phyloP scores from a whole-genome alignment of 768 basidiomycete genomes.

The Psilocybe cubensis region DNA sequence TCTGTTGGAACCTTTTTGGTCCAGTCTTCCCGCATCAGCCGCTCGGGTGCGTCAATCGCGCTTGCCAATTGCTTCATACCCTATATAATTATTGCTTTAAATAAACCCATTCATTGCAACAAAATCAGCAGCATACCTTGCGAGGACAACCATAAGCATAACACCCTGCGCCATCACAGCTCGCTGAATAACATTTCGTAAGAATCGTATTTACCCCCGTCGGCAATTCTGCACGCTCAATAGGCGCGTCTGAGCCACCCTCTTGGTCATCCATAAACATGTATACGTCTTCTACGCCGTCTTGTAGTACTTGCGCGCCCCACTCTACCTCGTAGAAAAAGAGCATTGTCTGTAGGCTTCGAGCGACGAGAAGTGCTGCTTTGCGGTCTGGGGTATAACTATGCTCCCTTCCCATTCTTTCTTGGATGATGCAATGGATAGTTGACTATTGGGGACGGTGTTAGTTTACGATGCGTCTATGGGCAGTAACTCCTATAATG shows the following conservation, averaged over 20 bases:
- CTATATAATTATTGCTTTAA: conserved; percentile 15
- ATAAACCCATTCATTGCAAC: not conserved
- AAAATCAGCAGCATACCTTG: conserved; percentile 41
- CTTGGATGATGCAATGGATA: conserved; percentile 79
- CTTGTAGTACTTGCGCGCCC: conserved; percentile 81
- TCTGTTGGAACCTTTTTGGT: conserved; percentile 46
- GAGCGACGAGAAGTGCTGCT: conserved; percentile 83
- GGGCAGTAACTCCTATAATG: not conserved
- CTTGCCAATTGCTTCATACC: conserved; percentile 28
- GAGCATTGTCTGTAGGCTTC: conserved; percentile 87
- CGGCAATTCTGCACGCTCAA: conserved; percentile 71
- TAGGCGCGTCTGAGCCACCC: conserved; percentile 56
- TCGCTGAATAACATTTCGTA: conserved; percentile 88
- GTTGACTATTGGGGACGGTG: conserved; percentile 58
- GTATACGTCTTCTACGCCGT: conserved; percentile 93
- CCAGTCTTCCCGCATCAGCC: conserved; percentile 54
- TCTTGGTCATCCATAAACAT: conserved; percentile 91
- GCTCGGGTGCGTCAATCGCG: conserved; percentile 36
- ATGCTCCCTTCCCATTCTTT: conserved; percentile 70
- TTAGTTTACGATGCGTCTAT: conserved; percentile 3
- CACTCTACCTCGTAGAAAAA: conserved; percentile 99
- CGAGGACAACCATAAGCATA: conserved; percentile 84
- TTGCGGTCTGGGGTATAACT: conserved; percentile 74
- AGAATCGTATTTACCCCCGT: conserved; percentile 88
- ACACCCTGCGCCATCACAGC: conserved; percentile 77